Evolutionary conservation across 106 monocot species (phyloP), one percentile per base, ranked within the genome.

Genomic region (Dioscorea zingiberensis): DNA sequence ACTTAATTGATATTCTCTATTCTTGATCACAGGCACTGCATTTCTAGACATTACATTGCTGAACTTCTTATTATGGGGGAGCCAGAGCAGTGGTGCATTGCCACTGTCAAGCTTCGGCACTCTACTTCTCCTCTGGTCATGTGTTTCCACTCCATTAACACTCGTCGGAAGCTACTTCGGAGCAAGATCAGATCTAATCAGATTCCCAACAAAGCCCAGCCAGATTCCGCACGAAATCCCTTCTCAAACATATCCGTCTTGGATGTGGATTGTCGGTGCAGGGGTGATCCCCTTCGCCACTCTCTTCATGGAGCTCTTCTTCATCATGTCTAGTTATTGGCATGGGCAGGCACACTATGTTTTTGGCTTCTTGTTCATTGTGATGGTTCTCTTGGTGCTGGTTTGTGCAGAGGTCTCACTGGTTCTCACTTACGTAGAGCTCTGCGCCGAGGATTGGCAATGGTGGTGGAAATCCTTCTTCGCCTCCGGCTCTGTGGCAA

Each of bases 1-100:
- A n/a, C n/a, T n/a, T n/a, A n/a, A n/a, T n/a, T n/a, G n/a, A n/a
- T n/a, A n/a, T n/a, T n/a, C n/a, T n/a, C 38, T 38, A 38, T 38
- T 38, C 30, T 38, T 0, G 10, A 38, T 38, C 6, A 38, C 38
- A 13, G 81, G 85, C 44, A 81, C 81, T 6, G 70, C 77, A 26
- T 80, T 81, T 27, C 18, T 77, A 55, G 77, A 81, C 48, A 66
- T 85, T 7, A 85, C 74, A 45, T 69, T 73, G 4, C 54, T 77
- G 16, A 85, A 84, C 46, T 85, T 81, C 70, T 73, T 85, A 13
- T 48, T 85, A 21, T 85, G 85, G 85, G 85, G 85, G 6, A 85
- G 85, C 53, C 66, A 77, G 14, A 85, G 85, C 63, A 77, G 77
- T 0, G 85, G 85, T 2, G 85, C 81, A 27, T 73, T 85, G 25